Percentiles rank a stretch among this genome's conserved stretches.
These are phyloP conservation scores for Setomelanomma holmii DNA, from an alignment of 2,329 filamentous ascomycete genomes.

Conservation along the genomic window DNA sequence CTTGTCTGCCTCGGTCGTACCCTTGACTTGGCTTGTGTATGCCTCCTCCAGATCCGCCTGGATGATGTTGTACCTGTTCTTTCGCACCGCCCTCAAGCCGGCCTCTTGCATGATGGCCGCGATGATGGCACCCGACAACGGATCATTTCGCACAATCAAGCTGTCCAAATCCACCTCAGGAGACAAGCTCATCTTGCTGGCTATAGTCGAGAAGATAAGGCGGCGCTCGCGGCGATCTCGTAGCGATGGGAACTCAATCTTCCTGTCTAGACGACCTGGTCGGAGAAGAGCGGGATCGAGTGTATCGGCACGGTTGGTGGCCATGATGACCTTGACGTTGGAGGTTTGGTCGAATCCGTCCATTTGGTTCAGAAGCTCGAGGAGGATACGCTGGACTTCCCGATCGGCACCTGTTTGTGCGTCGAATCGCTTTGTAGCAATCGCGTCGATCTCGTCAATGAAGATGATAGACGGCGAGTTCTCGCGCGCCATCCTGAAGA, in stretches of 20 bases:
- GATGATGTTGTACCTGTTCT: constrained; percentile 99
- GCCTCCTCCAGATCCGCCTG: constrained; percentile 96
- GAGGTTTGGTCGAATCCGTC: constrained; percentile 98
- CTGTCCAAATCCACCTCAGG: constrained; percentile 97
- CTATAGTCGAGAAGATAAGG: constrained; percentile 97
- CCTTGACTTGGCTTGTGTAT: constrained; percentile 97
- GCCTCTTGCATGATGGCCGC: constrained; percentile 99
- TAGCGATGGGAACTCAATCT: constrained; percentile 98
- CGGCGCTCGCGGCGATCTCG: constrained; percentile 92
- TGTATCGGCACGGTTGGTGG: constrained; percentile 97
- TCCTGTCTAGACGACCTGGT: constrained; percentile 92
- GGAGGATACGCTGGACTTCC: constrained; percentile 97
- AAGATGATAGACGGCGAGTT: constrained; percentile 99
- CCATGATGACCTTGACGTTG: constrained; percentile 99
- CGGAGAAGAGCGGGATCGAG: constrained; percentile 93
- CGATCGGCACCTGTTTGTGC: constrained; percentile 97
- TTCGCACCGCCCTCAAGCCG: constrained; percentile 88
- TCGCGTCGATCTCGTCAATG: constrained; percentile 99
- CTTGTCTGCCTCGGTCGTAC: constrained; percentile 71
- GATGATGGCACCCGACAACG: constrained; percentile 92
- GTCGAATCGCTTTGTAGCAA: constrained; percentile 98
- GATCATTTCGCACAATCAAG: constrained; percentile 95
- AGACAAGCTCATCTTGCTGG: constrained; percentile 93
- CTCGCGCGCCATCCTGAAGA: constrained; percentile 98
- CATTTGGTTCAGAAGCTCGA: constrained; percentile 99